These are phyloP conservation scores for Amoebophrya sp. DNA, from an alignment of 169 alveolate species.

Conservation along the genomic window DNA sequence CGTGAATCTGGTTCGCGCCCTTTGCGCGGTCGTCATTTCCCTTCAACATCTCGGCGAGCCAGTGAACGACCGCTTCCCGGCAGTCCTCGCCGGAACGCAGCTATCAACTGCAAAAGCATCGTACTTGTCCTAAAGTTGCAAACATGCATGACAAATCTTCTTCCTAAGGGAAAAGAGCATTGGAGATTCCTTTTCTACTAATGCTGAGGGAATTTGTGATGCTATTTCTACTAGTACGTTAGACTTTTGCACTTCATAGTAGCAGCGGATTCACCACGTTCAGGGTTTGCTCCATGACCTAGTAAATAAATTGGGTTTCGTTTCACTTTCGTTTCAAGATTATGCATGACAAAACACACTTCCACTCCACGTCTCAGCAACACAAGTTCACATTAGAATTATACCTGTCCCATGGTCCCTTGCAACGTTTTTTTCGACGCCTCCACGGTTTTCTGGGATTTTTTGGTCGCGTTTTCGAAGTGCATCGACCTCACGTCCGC, in stretches of 20 bases:
- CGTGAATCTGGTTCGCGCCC: constrained; percentile 12
- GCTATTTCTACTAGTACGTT: too few relatives aligned
- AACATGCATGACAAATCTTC: too few relatives aligned
- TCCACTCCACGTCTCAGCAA: too few relatives aligned
- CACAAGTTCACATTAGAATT: neutral
- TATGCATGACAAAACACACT: too few relatives aligned
- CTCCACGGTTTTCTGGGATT: neutral
- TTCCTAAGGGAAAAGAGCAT: too few relatives aligned
- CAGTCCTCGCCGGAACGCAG: neutral
- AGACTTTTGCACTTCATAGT: too few relatives aligned
- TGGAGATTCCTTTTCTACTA: too few relatives aligned
- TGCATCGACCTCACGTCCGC: neutral
- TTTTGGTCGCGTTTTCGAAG: neutral
- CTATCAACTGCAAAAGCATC: too few relatives aligned
- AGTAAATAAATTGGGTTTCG: too few relatives aligned
- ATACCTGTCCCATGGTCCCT: neutral
- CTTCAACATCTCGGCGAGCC: neutral
- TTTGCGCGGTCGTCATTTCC: neutral
- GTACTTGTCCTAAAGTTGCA: too few relatives aligned
- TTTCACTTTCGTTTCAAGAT: too few relatives aligned
- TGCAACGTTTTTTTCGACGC: neutral
- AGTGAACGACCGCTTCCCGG: neutral
- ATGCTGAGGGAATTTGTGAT: too few relatives aligned
- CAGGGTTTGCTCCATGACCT: neutral
- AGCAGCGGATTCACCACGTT: neutral